Conservation (phyloP, 2,329 filamentous ascomycete species). For the Cordyceps pruinosa region DNA sequence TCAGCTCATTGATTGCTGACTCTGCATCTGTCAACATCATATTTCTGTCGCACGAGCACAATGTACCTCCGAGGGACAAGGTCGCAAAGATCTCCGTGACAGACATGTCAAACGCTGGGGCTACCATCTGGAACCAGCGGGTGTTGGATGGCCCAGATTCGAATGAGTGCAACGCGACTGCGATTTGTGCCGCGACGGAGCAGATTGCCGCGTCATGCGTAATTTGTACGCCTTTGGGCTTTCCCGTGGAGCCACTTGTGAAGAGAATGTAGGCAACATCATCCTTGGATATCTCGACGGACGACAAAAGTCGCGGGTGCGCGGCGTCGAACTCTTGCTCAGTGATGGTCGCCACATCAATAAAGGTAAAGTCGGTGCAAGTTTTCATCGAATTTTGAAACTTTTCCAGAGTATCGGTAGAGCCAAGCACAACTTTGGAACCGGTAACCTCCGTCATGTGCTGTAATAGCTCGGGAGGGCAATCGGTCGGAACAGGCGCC, state of each 20-base stretch:
- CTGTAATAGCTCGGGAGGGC: neutral
- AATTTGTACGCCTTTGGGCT: constrained; percentile 2
- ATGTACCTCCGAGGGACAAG: neutral
- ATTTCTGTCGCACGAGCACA: constrained; percentile 1
- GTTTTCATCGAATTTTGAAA: neutral
- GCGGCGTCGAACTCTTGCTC: neutral
- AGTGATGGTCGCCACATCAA: neutral
- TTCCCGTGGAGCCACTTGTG: constrained; percentile 3
- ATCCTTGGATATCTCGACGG: neutral
- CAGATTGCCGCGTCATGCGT: neutral
- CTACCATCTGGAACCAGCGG: constrained; percentile 2
- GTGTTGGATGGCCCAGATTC: neutral
- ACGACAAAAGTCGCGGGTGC: neutral
- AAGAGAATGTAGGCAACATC: constrained; percentile 1
- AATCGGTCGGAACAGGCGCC: neutral
- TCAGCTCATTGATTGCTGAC: neutral
- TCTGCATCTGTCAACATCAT: constrained; percentile 4
- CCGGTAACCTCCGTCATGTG: neutral
- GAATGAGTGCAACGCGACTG: neutral
- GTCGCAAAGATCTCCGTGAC: neutral
- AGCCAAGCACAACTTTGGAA: neutral
- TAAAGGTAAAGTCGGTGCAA: neutral
- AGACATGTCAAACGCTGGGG: constrained; percentile 1
- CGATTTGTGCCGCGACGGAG: neutral
- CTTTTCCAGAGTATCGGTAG: neutral